Conservation (phyloP, 2,329 filamentous ascomycete species). For the Phaeosphaeriaceae sp. region DNA sequence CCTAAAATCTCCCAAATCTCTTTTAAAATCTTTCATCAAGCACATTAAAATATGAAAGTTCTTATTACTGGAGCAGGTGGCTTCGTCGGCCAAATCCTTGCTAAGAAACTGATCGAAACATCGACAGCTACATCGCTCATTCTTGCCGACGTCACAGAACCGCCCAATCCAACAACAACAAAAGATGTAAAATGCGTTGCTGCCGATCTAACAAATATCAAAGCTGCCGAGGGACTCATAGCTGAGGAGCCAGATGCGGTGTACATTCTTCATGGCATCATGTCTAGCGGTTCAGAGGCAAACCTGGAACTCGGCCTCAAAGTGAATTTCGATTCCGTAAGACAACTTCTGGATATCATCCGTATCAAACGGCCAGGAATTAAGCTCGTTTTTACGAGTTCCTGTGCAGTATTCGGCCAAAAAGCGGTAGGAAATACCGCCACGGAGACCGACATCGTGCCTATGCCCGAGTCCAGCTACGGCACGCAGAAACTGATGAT, state of each 20-base stretch:
- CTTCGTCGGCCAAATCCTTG: slow-evolving; percentile 68
- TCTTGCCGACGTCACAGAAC: slow-evolving; percentile 64
- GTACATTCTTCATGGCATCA: slow-evolving; percentile 71
- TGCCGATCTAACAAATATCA: slow-evolving; percentile 58
- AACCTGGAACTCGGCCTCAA: slow-evolving; percentile 65
- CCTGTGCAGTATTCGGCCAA: slow-evolving; percentile 68
- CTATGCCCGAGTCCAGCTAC: slow-evolving; percentile 68
- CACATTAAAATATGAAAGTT: slow-evolving; percentile 47
- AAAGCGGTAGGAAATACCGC: slow-evolving; percentile 56
- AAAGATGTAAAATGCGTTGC: slow-evolving; percentile 59
- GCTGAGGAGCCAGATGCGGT: slow-evolving; percentile 40
- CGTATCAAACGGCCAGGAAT: slow-evolving; percentile 58
- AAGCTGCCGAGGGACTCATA: slow-evolving; percentile 33
- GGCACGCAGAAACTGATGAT: slow-evolving; percentile 69
- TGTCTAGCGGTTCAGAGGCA: slow-evolving; percentile 68
- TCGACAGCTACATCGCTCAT: slow-evolving; percentile 55
- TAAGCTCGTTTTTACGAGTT: slow-evolving; percentile 66
- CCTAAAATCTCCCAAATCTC: neutral
- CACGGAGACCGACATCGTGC: slow-evolving; percentile 54
- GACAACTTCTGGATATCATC: slow-evolving; percentile 61
- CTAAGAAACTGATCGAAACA: slow-evolving; percentile 60
- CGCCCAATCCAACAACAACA: slow-evolving; percentile 54
- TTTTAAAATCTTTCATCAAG: neutral
- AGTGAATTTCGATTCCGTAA: slow-evolving; percentile 67
- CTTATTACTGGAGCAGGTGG: slow-evolving; percentile 70